Evolutionary conservation across 1,284 basidiomycete genomes (phyloP), one percentile per base, ranked within the genome.

Genomic region (Pseudozyma tsukubaensis): DNA sequence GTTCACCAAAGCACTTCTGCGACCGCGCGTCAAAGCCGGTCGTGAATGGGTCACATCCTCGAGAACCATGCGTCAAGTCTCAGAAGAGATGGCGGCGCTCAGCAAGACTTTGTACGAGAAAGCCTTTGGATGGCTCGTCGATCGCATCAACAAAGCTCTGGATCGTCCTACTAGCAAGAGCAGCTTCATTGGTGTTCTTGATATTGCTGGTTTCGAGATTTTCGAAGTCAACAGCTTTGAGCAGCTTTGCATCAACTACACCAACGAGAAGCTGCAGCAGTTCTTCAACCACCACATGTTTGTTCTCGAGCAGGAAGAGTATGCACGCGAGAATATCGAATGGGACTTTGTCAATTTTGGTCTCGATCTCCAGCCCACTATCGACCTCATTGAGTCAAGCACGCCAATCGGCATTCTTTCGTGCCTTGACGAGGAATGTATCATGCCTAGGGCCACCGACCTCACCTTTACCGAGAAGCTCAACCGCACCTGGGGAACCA

Each of bases 271-370:
- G 72, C 76, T 84, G 18, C 83, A 84, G 60, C 83, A 85, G 51
- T 85, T 85, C 64, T 85, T 85, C 89, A 99, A 99, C 83, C 94
- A 98, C 85, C 97, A 99, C 86, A 99, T 99, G 97, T 99, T 99
- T 85, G 94, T 97, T 13, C 89, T 99, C 42, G 97, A 99, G 87
- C 97, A 99, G 85, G 96, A 99, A 84, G 97, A 99, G 85, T 99
- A 99, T 86, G 89, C 94, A 13, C 90, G 97, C 29, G 97, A 99
- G 85, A 92, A 92, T 45, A 99, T 99, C 85, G 91, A 96, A 69
- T 99, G 97, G 97, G 92, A 97, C 83, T 98, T 97, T 83, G 92
- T 97, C 86, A 97, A 99, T 86, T 99, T 99, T 84, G 97, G 96
- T 16, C 88, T 98, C 50, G 96, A 99, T 85, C 87, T 99, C 9